These are phyloP conservation scores for Globisporangium splendens DNA, from an alignment of 352 stramenopile genomes.

Conservation along the genomic window DNA sequence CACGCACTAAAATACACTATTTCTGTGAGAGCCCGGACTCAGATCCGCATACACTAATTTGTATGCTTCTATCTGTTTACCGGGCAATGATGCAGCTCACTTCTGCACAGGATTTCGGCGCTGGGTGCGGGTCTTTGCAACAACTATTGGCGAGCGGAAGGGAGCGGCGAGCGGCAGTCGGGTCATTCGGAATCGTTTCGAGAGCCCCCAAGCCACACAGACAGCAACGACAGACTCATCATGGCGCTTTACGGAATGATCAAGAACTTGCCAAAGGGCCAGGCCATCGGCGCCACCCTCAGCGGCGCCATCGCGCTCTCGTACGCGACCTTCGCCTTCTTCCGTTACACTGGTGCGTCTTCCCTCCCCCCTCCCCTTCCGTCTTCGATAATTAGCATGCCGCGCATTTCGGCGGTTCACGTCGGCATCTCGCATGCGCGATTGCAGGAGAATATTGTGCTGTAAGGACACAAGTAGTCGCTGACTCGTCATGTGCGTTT, in stretches of 20 bases:
- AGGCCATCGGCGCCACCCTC: slow-evolving; percentile 48
- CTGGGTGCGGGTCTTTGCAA: slow-evolving; percentile 46
- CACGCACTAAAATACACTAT: not conserved
- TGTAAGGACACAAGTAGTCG: not conserved
- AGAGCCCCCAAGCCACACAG: slow-evolving; percentile 20
- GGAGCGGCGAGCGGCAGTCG: not conserved
- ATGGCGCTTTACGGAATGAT: slow-evolving; percentile 63
- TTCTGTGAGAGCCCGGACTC: not conserved
- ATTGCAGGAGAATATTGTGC: not conserved
- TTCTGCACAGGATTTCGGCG: slow-evolving; percentile 5
- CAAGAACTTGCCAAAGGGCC: slow-evolving; percentile 66
- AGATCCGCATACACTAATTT: not conserved
- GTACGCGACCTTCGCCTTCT: slow-evolving; percentile 40
- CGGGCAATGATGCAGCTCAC: accelerated
- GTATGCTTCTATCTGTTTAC: not conserved
- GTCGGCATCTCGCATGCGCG: not conserved
- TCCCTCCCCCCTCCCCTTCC: not conserved
- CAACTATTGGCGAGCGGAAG: slow-evolving; percentile 26
- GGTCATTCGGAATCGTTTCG: slow-evolving; percentile 23
- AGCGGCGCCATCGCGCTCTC: slow-evolving; percentile 35
- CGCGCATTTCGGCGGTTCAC: not conserved
- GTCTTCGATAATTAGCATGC: not conserved
- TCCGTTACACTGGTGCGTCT: slow-evolving; percentile 62
- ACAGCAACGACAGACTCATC: slow-evolving; percentile 12
- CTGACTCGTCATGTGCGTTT: not conserved